Conservation (phyloP, 2,329 filamentous ascomycete genomes). For the Pyricularia pennisetigena region DNA sequence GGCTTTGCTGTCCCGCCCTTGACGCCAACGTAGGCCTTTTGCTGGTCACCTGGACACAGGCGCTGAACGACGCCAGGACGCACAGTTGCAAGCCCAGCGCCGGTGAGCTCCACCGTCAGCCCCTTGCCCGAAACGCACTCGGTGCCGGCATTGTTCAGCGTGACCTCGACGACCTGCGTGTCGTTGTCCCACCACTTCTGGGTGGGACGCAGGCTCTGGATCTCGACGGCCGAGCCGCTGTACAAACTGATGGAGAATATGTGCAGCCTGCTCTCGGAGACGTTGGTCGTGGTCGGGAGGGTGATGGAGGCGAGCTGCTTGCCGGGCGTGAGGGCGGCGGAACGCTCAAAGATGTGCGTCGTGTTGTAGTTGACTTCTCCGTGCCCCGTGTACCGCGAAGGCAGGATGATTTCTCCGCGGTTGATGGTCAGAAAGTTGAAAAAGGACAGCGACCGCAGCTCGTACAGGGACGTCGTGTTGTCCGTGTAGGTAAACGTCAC, state of each 20-base stretch:
- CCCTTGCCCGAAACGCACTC: constrained; percentile 23
- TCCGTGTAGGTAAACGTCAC: constrained; percentile 32
- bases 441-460: constrained; percentile 33
- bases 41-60: constrained; percentile 33
- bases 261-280: constrained; percentile 23
- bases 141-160: constrained; percentile 24
- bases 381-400: constrained; percentile 25
- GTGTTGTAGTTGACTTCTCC: constrained; percentile 30
- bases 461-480: constrained; percentile 24
- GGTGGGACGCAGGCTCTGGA: constrained; percentile 31
- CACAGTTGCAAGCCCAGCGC: constrained; percentile 30
- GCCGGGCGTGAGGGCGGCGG: constrained; percentile 23
- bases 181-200: constrained; percentile 27
- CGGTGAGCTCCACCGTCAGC: constrained; percentile 19
- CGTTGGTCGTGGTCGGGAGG: constrained; percentile 26
- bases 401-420: constrained; percentile 33
- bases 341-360: constrained; percentile 34
- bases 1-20: not conserved
- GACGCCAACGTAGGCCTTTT: constrained; percentile 20
- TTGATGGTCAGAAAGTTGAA: constrained; percentile 33
- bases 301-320: constrained; percentile 28
- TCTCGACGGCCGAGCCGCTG: constrained; percentile 14
- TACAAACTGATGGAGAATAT: constrained; percentile 30
- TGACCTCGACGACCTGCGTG: constrained; percentile 29
- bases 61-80: constrained; percentile 27